Conservation (phyloP, 805 yeast genomes). For the Metschnikowia reukaufii region DNA sequence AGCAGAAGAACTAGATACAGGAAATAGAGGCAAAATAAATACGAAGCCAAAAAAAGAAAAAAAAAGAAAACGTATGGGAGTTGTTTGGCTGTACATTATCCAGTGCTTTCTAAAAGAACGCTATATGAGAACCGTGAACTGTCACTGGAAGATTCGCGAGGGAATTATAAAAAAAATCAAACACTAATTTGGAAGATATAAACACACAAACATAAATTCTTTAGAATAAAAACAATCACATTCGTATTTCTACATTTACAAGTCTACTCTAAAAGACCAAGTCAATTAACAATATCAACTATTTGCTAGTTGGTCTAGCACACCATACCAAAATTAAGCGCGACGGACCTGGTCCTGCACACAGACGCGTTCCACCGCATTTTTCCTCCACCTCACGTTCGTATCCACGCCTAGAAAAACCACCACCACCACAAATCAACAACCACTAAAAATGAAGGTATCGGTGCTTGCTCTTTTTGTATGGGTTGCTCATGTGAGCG, state of each 20-base stretch:
- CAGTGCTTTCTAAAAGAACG: not conserved
- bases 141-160: too few species aligned
- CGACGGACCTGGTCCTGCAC: slow-evolving; percentile 2
- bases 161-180: too few species aligned
- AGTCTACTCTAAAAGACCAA: too few species aligned
- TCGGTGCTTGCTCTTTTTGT: slow-evolving; percentile 10
- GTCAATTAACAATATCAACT: too few species aligned
- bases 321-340: too few species aligned
- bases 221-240: not conserved
- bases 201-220: too few species aligned
- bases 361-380: slow-evolving; percentile 6
- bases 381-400: slow-evolving; percentile 2
- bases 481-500: slow-evolving; percentile 26
- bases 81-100: too few species aligned
- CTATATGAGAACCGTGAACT: too few species aligned
- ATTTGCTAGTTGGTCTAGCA: too few species aligned
- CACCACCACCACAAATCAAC: not conserved
- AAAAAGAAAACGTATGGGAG: too few species aligned
- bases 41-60: not conserved
- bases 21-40: not conserved
- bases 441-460: slow-evolving; percentile 1
- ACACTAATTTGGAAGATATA: too few species aligned
- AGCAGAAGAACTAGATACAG: slow-evolving; percentile 33
- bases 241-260: not conserved
- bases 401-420: not conserved